phyloP scores from a whole-genome alignment of 495 filamentous ascomycete genomes.

The Chaetomium tenue region DNA sequence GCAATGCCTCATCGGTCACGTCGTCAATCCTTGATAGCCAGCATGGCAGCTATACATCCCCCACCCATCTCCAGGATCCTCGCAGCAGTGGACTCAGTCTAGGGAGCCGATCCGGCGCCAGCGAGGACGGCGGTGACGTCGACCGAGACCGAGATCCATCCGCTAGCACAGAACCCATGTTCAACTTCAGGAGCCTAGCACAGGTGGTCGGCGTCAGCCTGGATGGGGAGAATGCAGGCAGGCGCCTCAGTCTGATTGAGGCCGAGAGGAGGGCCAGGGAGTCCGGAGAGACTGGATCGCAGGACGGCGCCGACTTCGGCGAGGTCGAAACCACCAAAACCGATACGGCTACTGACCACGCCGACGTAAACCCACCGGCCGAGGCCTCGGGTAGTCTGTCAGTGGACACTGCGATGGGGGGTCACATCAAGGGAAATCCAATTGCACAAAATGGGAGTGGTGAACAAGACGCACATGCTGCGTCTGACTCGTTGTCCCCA shows the following conservation, averaged over 20 bases:
- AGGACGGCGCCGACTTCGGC: neutral
- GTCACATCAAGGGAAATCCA: neutral
- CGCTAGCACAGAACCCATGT: slow-evolving; percentile 70
- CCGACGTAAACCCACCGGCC: slow-evolving; percentile 12
- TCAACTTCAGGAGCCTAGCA: slow-evolving; percentile 86
- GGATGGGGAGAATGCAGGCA: slow-evolving; percentile 41
- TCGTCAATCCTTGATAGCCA: slow-evolving; percentile 70
- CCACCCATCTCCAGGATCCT: slow-evolving; percentile 46
- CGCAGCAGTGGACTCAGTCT: slow-evolving; percentile 45
- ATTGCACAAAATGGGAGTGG: neutral
- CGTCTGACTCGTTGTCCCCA: slow-evolving; percentile 17
- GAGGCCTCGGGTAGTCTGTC: slow-evolving; percentile 2
- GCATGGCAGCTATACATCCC: slow-evolving; percentile 52
- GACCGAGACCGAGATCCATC: slow-evolving; percentile 48
- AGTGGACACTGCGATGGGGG: neutral
- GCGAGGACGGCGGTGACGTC: slow-evolving; percentile 42
- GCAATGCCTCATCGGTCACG: slow-evolving; percentile 75
- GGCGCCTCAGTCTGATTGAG: slow-evolving; percentile 32
- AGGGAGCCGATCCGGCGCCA: slow-evolving; percentile 39
- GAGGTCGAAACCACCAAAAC: neutral
- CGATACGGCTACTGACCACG: slow-evolving; percentile 12
- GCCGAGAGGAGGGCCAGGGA: slow-evolving; percentile 23
- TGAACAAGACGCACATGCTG: neutral
- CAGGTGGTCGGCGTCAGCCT: slow-evolving; percentile 69
- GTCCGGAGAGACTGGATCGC: neutral